These are phyloP conservation scores for Microglena sp. DNA, from an alignment of 139 green algal genomes.

Conservation along the genomic window DNA sequence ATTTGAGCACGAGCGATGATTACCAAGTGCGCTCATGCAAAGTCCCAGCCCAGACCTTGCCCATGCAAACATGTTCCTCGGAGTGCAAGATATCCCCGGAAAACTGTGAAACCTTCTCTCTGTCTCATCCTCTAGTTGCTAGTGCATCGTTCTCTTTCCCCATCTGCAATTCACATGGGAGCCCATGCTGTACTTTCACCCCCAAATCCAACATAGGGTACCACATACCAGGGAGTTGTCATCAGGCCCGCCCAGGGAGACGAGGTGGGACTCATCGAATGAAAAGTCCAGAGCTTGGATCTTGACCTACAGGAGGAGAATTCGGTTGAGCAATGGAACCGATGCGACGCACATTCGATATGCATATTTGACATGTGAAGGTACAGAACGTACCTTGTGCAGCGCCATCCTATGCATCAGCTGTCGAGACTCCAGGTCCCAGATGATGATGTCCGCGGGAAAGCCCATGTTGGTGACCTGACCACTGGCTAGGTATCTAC, in stretches of 20 bases:
- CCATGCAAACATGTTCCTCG: no score
- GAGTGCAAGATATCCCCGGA: no score
- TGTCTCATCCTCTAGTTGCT: no score
- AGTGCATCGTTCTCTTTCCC: no score
- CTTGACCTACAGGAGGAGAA: conserved; percentile 52
- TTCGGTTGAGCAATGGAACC: no score
- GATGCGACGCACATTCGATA: background rate
- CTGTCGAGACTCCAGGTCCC: conserved; percentile 56
- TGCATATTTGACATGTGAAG: background rate
- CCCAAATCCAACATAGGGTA: no score
- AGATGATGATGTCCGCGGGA: conserved; percentile 77
- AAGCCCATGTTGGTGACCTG: conserved; percentile 80
- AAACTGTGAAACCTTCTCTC: no score
- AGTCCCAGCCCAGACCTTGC: no score
- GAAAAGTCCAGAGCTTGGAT: conserved; percentile 69
- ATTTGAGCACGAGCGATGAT: no score
- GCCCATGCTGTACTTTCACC: no score
- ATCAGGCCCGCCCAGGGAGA: conserved; percentile 71
- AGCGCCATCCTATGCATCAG: conserved; percentile 62
- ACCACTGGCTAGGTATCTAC: conserved; percentile 66
- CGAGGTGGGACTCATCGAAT: conserved; percentile 52
- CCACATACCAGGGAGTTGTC: conserved; percentile 77
- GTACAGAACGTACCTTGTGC: conserved; percentile 57
- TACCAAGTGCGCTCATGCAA: no score
- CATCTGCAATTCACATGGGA: no score